Evolutionary conservation across 2,329 filamentous ascomycete species (phyloP).

Genomic region (Talaromyces marneffei): DNA sequence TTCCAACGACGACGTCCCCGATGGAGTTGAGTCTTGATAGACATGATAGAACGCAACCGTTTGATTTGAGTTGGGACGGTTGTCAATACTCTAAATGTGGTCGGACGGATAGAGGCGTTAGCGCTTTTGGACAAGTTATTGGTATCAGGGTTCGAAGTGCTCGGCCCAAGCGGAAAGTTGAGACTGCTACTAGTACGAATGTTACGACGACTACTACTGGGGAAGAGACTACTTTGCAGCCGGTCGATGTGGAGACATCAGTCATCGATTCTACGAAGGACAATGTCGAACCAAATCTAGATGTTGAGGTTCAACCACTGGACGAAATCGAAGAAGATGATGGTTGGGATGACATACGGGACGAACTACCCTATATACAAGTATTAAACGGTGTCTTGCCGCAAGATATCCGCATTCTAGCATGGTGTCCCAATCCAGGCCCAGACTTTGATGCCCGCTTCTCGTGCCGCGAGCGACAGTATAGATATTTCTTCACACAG

Average conservation of each 20-base stretch:
- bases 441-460: conserved; percentile 82
- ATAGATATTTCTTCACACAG: conserved; percentile 97
- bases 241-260: conserved; percentile 16
- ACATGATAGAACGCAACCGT: conserved; percentile 40
- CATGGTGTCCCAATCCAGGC: conserved; percentile 84
- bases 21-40: conserved; percentile 37
- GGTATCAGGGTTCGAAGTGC: conserved; percentile 76
- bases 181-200: background rate
- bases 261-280: conserved; percentile 15
- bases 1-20: conserved; percentile 48
- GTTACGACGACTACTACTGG: conserved; percentile 16
- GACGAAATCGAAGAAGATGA: conserved; percentile 18
- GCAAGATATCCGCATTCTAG: conserved; percentile 80
- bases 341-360: conserved; percentile 60
- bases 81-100: conserved; percentile 95
- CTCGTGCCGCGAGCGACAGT: conserved; percentile 83
- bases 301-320: conserved; percentile 24
- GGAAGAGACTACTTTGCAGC: conserved; percentile 3
- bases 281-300: conserved; percentile 11
- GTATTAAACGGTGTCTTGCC: conserved; percentile 84
- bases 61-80: conserved; percentile 64
- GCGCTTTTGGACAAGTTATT: conserved; percentile 94
- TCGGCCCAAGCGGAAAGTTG: conserved; percentile 49
- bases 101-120: conserved; percentile 86
- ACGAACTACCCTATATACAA: conserved; percentile 79